These are phyloP conservation scores for Zygoascus biomembranicola DNA, from an alignment of 805 yeast genomes.

Conservation along the genomic window DNA sequence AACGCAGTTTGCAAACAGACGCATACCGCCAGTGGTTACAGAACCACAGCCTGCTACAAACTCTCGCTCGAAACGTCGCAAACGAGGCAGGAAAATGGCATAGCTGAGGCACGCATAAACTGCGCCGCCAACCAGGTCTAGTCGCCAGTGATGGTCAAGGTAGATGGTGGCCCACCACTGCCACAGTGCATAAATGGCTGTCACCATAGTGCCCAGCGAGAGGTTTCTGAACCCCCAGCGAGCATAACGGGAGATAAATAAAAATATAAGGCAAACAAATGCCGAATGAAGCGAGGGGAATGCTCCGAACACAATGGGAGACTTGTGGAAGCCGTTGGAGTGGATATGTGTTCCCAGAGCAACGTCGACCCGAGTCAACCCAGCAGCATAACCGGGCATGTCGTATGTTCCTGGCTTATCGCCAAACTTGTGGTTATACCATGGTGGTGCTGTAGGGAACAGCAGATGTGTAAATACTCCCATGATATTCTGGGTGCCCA, in stretches of 20 bases:
- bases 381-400: slow-evolving; percentile 65
- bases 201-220: slow-evolving; percentile 22
- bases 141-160: slow-evolving; percentile 63
- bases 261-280: slow-evolving; percentile 31
- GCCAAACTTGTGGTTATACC: slow-evolving; percentile 60
- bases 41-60: slow-evolving; percentile 16
- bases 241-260: slow-evolving; percentile 34
- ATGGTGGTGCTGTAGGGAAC: slow-evolving; percentile 68
- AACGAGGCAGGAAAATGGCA: slow-evolving; percentile 32
- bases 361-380: slow-evolving; percentile 54
- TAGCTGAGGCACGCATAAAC: slow-evolving; percentile 42
- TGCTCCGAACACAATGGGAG: slow-evolving; percentile 65
- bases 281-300: slow-evolving; percentile 29
- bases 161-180: slow-evolving; percentile 77
- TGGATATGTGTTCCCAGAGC: slow-evolving; percentile 54
- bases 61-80: slow-evolving; percentile 30
- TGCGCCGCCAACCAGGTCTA: slow-evolving; percentile 52
- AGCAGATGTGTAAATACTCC: slow-evolving; percentile 54
- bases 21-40: slow-evolving; percentile 42
- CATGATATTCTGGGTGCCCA: slow-evolving; percentile 52
- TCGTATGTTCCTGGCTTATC: slow-evolving; percentile 49
- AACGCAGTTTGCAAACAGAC: slow-evolving; percentile 44
- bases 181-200: slow-evolving; percentile 38
- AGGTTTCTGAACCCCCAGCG: slow-evolving; percentile 24
- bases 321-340: slow-evolving; percentile 53